Evolutionary conservation across 345 rosid species (phyloP).

Genomic region (Euphorbia tirucalli): DNA sequence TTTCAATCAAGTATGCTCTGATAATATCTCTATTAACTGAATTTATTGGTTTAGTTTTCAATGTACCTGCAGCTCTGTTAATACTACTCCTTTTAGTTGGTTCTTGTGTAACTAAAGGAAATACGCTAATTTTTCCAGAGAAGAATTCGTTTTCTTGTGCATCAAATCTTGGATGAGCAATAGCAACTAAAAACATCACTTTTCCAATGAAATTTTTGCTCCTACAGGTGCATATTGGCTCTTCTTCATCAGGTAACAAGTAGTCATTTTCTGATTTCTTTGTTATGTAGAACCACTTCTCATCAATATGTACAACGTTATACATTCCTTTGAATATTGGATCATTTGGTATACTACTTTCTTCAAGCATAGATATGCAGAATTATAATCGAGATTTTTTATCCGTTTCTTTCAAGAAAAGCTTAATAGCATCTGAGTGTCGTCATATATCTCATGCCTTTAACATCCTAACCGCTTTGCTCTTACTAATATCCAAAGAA

Average conservation of each 20-base stretch:
- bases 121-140: constrained; percentile 13
- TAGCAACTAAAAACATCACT: constrained; percentile 13
- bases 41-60: background rate
- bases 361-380: background rate
- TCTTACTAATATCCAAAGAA: background rate
- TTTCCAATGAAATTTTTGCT: background rate
- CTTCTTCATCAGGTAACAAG: no score
- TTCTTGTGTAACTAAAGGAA: constrained; percentile 11
- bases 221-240: no score
- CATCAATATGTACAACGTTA: background rate
- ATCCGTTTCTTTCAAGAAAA: background rate
- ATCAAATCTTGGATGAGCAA: constrained; percentile 6
- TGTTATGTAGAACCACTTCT: no score
- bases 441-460: background rate
- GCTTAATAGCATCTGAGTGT: background rate
- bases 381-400: background rate
- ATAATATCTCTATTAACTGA: no score
- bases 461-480: background rate
- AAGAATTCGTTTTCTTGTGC: background rate
- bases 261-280: no score
- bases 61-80: constrained; percentile 3
- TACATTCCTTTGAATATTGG: background rate
- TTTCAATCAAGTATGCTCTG: no score
- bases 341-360: background rate
- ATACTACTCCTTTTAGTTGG: constrained; percentile 4